Percentiles rank a stretch among this genome's conserved stretches.
These are phyloP conservation scores for Cladorrhinum sp. DNA, from an alignment of 2,329 filamentous ascomycete species.

Conservation along the genomic window DNA sequence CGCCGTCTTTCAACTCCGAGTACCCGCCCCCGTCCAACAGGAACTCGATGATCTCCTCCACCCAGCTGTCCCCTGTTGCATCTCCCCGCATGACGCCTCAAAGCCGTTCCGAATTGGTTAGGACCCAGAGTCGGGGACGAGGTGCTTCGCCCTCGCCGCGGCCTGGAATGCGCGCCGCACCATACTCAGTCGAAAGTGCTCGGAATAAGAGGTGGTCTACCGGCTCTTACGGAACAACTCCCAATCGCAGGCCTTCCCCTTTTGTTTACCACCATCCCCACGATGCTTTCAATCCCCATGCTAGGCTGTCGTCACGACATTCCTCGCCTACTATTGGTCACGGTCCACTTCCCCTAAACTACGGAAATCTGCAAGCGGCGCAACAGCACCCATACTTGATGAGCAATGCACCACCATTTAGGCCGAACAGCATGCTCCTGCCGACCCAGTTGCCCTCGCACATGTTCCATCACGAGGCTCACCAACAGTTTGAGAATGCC, in stretches of 20 bases:
- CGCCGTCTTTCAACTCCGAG: constrained; percentile 63
- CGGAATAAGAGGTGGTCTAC: constrained; percentile 77
- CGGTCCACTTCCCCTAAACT: constrained; percentile 51
- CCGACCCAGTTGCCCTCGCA: constrained; percentile 53
- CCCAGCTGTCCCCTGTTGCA: constrained; percentile 68
- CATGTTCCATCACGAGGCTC: constrained; percentile 49
- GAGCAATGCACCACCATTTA: constrained; percentile 49
- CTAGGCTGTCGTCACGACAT: constrained; percentile 53
- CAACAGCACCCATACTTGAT: constrained; percentile 57
- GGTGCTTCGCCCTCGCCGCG: constrained; percentile 67
- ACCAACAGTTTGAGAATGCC: constrained; percentile 56
- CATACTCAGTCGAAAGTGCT: constrained; percentile 65
- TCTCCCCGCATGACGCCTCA: constrained; percentile 66
- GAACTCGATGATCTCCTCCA: constrained; percentile 68
- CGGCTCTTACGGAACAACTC: constrained; percentile 62
- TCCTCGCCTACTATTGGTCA: constrained; percentile 49
- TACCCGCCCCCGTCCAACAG: constrained; percentile 65
- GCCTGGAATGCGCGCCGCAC: constrained; percentile 64
- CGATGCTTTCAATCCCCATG: constrained; percentile 56
- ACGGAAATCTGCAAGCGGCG: constrained; percentile 53
- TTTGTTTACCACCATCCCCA: constrained; percentile 61
- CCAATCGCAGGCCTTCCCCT: constrained; percentile 55
- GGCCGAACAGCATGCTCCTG: constrained; percentile 58
- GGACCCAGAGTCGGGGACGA: constrained; percentile 64
- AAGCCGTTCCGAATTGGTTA: constrained; percentile 58